Percentiles rank a stretch among this genome's conserved stretches.
phyloP scores from a whole-genome alignment of 2,329 filamentous ascomycete species.

The Fusarium scirpi region DNA sequence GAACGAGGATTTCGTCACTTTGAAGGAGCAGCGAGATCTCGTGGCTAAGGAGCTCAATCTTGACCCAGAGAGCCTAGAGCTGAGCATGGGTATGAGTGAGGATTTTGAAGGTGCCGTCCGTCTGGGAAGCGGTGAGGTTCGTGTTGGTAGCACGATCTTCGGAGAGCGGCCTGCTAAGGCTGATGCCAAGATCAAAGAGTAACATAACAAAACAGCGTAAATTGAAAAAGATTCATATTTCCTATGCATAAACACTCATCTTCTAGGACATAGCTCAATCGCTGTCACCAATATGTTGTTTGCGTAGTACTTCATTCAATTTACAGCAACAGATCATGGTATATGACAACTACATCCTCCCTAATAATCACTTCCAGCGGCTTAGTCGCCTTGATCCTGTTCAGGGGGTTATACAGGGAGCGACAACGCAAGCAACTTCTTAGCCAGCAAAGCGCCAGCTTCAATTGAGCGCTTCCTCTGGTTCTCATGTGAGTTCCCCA shows the following conservation, averaged over 20 bases:
- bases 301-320: conserved; percentile 29
- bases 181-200: conserved; percentile 76
- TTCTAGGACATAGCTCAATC: neutral
- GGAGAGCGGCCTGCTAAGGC: conserved; percentile 82
- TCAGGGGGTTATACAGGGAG: conserved; percentile 24
- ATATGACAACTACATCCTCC: conserved; percentile 45
- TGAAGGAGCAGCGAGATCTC: conserved; percentile 77
- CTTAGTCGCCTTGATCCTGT: conserved; percentile 17
- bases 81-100: conserved; percentile 99
- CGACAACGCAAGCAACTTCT: conserved; percentile 35
- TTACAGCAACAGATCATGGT: conserved; percentile 42
- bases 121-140: conserved; percentile 88
- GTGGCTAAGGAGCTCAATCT: conserved; percentile 67
- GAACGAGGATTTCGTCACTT: conserved; percentile 86
- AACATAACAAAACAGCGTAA: conserved; percentile 24
- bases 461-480: conserved; percentile 41
- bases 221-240: neutral
- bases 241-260: neutral
- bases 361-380: conserved; percentile 33
- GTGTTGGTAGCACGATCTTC: conserved; percentile 95
- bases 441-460: conserved; percentile 33
- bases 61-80: conserved; percentile 72
- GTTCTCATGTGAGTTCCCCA: conserved; percentile 46
- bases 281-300: neutral
- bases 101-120: conserved; percentile 91